Conservation (phyloP, 2,329 filamentous ascomycete genomes). For the Coleophoma eucalyptorum region DNA sequence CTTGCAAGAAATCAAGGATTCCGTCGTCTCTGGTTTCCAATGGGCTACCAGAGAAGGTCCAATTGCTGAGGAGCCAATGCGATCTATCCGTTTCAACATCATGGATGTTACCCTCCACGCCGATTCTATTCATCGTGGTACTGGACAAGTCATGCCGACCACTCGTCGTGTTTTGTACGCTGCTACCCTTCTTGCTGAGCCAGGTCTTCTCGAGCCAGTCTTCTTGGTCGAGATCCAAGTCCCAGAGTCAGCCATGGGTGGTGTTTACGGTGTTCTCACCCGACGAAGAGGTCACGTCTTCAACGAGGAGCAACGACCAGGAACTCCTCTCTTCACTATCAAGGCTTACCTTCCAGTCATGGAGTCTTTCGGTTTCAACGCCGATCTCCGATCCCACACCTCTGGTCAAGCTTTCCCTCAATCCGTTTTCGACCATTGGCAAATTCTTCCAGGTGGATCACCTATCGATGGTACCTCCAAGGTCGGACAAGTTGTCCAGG, state of each 20-base stretch:
- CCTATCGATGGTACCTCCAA: conserved; percentile 79
- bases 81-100: conserved; percentile 96
- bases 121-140: conserved; percentile 99
- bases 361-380: conserved; percentile 99
- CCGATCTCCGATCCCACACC: conserved; percentile 89
- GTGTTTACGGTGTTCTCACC: conserved; percentile 99
- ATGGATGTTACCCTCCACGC: conserved; percentile 99
- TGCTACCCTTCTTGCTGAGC: conserved; percentile 83
- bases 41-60: conserved; percentile 98
- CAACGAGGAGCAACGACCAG: conserved; percentile 94
- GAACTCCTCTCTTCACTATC: conserved; percentile 99
- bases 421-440: conserved; percentile 98
- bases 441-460: conserved; percentile 90
- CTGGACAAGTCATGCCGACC: conserved; percentile 98
- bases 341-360: conserved; percentile 96
- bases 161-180: conserved; percentile 97
- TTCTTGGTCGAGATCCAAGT: conserved; percentile 99
- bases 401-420: conserved; percentile 99
- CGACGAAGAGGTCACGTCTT: conserved; percentile 98
- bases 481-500: conserved; percentile 77
- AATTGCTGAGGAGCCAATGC: conserved; percentile 97
- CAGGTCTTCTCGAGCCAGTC: conserved; percentile 91
- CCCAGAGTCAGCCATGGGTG: conserved; percentile 97
- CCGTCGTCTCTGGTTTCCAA: conserved; percentile 99
- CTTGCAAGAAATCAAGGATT: conserved; percentile 99